Base-by-base conservation (phyloP, 768 basidiomycete species). In the Podaxis pistillaris region DNA sequence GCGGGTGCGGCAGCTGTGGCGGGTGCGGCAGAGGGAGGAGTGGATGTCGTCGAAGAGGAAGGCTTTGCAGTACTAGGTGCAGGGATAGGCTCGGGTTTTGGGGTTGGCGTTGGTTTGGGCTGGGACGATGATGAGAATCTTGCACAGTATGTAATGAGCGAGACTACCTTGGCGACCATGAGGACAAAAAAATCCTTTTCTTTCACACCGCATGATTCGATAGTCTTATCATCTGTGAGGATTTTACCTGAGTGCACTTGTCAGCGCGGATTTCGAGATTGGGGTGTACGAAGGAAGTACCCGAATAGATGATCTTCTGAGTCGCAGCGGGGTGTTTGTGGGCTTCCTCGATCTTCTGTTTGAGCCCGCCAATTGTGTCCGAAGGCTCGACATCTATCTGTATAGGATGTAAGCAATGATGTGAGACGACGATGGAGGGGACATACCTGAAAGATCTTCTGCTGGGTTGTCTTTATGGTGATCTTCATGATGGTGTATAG, bases 111-210 rank as follows among this genome's bases (percentile, higher is more conserved):
- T 7, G 85, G 76, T 68, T 87, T 89, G 41, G 85, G 87, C 88
- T 89, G 52, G 51, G 11, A 55, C 46, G 38, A 56, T 53, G 33
- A 40, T 62, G 22, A 47, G 22, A 40, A 58, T n/a, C 26, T n/a
- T 44, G 58, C 19, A 55, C 46, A 56, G 33, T 13, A 47, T 26
- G 38, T 37, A 13, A 44, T 46, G 22, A 41, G 38, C 24, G 33
- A 24, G 17, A 44, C 28, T 65, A 96, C 96, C 87, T 97, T 98
- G 56, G 94, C 86, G 37, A 98, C 93, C 96, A 98, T 99, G 47
- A 99, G 86, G n/a, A 99, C 97, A 64, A 98, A 79, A 79, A 99
- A 99, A 74, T 97, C 96, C 79, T 97, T 98, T 77, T 98, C 96
- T 79, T 97, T 96, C 81, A 98, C 92, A 58, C 90, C 86, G 70